Conservation (phyloP, 768 basidiomycete genomes). For the Leccinum disarticulatum region DNA sequence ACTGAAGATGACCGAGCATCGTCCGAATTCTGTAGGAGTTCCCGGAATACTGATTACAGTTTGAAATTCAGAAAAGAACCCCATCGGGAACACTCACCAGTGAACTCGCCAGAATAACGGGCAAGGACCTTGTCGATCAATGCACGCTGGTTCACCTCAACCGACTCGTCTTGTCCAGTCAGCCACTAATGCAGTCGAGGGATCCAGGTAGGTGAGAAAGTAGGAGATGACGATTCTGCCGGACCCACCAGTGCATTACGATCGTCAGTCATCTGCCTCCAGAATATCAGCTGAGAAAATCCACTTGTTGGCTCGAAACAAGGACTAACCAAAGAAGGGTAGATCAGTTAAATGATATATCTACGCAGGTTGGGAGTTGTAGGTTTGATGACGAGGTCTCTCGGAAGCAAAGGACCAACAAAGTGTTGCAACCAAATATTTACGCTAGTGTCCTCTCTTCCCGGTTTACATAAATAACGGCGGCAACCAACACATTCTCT, state of each 20-base stretch:
- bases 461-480: no score
- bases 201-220: not conserved
- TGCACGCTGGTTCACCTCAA: conserved; percentile 95
- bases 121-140: conserved; percentile 96
- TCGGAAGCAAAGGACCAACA: not conserved
- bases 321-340: not conserved
- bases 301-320: not conserved
- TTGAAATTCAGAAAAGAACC: not conserved
- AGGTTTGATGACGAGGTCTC: not conserved
- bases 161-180: conserved; percentile 72
- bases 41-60: conserved; percentile 55
- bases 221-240: not conserved
- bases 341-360: not conserved
- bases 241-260: conserved; percentile 30
- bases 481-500: no score
- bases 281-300: not conserved
- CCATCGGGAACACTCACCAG: conserved; percentile 40
- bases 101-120: conserved; percentile 93
- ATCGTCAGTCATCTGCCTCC: conserved; percentile 27
- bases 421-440: not conserved
- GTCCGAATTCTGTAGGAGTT: conserved; percentile 94
- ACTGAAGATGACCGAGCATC: conserved; percentile 78
- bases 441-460: not conserved
- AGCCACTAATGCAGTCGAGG: conserved; percentile 40
- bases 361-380: not conserved